Base-by-base conservation (phyloP, 2,329 filamentous ascomycete species). In the Blumeria hordei region DNA sequence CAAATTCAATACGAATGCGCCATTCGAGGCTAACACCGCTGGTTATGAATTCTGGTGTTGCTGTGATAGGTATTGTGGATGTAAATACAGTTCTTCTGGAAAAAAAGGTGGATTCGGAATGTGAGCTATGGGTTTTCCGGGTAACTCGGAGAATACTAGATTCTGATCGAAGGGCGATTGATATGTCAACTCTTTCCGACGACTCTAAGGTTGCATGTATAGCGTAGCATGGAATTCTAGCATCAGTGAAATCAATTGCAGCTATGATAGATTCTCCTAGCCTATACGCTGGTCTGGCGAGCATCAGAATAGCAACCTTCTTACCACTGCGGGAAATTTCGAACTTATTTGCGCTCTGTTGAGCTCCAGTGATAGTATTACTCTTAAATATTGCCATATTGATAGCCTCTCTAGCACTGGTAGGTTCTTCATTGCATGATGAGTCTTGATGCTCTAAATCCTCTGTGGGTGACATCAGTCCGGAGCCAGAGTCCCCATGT, bases 291-390 rank as follows among this genome's bases (percentile, higher is more conserved):
- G 92, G 87, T 9, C 92, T 80, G 5, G 88, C 84, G 35, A 98
- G 75, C 69, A 88, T 88, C 55, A 98, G 78, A 6, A 93, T 86
- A 2, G 85, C 90, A 11, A 98, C 88, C n/a, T 81, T 81, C 55
- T 81, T 81, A n/a, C 88, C 88, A 63, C 88, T 88, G 12, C 90
- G 83, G 11, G 90, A 83, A 65, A 98, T 96, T 65, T 94, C 88
- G 66, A 96, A 98, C 41, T 88, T 81, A 63, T 94, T 95, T n/a
- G 83, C 78, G 64, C 85, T 88, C 62, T 87, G 82, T 37, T 81
- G 80, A n/a, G 78, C 76, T 47, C 78, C 74, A 2, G 72, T 72
- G 0, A 78, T 74, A 60, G 81, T 70, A 60, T 87, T 87, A 64
- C 86, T 88, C 59, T 86, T 81, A 54, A 95, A 73, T 57, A 96